Percentiles rank a stretch among this genome's conserved stretches.
Evolutionary conservation across 2,329 filamentous ascomycete genomes (phyloP).

Genomic region (Fusarium bulbicola): DNA sequence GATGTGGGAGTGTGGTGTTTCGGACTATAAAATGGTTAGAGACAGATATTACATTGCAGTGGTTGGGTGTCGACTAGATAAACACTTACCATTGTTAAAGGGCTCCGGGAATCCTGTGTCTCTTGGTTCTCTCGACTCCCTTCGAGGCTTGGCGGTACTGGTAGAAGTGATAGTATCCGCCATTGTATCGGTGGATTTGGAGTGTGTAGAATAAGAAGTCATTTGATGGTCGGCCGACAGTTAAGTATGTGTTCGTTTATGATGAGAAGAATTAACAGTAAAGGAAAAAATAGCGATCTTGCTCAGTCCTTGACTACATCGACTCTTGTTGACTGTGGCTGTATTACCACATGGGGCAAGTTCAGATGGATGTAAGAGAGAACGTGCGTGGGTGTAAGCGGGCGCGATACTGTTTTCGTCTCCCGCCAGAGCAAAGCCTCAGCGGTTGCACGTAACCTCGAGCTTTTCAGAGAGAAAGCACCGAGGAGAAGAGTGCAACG

Average conservation of each 20-base stretch:
- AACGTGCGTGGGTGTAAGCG: constrained; percentile 31
- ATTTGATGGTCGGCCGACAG: neutral
- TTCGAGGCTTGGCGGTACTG: constrained; percentile 38
- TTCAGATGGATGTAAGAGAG: constrained; percentile 22
- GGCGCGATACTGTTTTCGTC: constrained; percentile 38
- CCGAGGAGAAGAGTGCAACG: neutral
- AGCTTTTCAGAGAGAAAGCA: neutral
- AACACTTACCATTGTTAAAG: constrained; percentile 56
- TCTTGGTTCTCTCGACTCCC: constrained; percentile 45
- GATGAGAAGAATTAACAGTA: neutral
- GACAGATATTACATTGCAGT: neutral
- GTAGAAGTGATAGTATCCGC: constrained; percentile 37
- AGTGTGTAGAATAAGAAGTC: neutral
- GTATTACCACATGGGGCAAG: constrained; percentile 36
- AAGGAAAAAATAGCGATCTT: constrained; percentile 2
- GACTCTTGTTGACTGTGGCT: constrained; percentile 11
- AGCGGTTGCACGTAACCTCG: constrained; percentile 18
- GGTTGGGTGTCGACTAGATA: neutral
- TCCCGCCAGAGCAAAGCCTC: constrained; percentile 29
- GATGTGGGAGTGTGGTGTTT: constrained; percentile 70
- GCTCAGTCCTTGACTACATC: constrained; percentile 31
- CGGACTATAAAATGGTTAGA: constrained; percentile 48
- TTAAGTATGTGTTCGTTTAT: neutral
- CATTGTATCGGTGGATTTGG: constrained; percentile 43
- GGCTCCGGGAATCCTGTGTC: constrained; percentile 64